These are phyloP conservation scores for Acanthamoeba royreba DNA, from an alignment of 208 protist species.

Conservation along the genomic window DNA sequence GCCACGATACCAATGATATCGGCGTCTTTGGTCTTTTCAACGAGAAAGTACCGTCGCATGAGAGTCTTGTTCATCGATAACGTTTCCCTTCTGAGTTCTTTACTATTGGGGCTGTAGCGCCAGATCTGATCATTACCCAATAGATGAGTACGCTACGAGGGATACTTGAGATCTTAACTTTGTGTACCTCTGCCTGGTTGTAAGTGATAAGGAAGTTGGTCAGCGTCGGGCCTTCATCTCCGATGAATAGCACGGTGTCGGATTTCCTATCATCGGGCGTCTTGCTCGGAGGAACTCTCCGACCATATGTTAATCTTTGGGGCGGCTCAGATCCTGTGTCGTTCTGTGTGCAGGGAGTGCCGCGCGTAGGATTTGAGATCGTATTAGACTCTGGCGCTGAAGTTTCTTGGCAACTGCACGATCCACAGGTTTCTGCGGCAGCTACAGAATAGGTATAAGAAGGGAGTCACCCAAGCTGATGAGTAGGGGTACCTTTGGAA, in stretches of 20 bases:
- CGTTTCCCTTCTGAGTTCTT: not conserved
- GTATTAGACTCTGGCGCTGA: not conserved
- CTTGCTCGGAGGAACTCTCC: not conserved
- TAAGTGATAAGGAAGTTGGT: constrained; percentile 66
- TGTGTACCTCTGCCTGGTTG: constrained; percentile 52
- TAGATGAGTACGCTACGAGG: too few relatives aligned
- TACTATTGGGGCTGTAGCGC: not conserved
- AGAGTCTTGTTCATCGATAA: not conserved
- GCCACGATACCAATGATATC: constrained; percentile 74
- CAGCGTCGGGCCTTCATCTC: constrained; percentile 62
- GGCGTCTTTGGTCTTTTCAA: constrained; percentile 72
- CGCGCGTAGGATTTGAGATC: too few relatives aligned
- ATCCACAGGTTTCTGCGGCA: not conserved
- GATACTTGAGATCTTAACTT: too few relatives aligned
- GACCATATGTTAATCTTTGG: not conserved
- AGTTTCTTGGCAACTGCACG: not conserved
- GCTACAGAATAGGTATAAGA: not conserved
- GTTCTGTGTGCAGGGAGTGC: too few relatives aligned
- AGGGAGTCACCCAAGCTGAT: not conserved
- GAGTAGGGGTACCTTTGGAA: not conserved
- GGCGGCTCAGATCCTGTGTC: too few relatives aligned
- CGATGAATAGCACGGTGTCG: constrained; percentile 57
- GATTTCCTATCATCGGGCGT: not conserved
- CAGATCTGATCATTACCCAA: not conserved
- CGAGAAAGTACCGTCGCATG: constrained; percentile 58